These are phyloP conservation scores for Glarea lozoyensis DNA, from an alignment of 495 filamentous ascomycete species.

Conservation along the genomic window DNA sequence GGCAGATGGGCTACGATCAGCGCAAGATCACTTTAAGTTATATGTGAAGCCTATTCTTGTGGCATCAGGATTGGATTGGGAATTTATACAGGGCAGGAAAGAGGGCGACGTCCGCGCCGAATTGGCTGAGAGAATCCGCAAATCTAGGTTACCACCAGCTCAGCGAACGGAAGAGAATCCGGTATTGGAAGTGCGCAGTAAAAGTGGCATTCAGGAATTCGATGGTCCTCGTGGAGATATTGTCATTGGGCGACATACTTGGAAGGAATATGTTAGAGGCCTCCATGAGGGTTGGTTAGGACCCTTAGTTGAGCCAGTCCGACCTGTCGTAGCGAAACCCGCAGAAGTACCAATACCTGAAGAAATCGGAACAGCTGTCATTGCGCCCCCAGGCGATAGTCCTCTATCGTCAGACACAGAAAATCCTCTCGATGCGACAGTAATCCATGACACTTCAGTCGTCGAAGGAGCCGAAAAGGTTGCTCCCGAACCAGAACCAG, in stretches of 20 bases:
- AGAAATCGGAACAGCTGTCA: conserved; percentile 1
- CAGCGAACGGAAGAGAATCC: conserved; percentile 44
- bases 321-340: conserved; percentile 34
- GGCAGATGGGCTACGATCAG: conserved; percentile 67
- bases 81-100: conserved; percentile 81
- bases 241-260: conserved; percentile 83
- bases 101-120: conserved; percentile 82
- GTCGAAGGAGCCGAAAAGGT: conserved; percentile 20
- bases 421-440: no score
- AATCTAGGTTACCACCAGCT: conserved; percentile 41
- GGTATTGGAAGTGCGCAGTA: conserved; percentile 45
- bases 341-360: conserved; percentile 19
- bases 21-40: conserved; percentile 89
- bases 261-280: conserved; percentile 95
- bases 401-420: no score
- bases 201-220: conserved; percentile 56
- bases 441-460: conserved; percentile 5
- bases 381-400: conserved; percentile 12
- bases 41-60: conserved; percentile 92
- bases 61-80: conserved; percentile 85
- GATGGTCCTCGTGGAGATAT: conserved; percentile 72
- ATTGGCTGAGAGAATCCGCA: conserved; percentile 73
- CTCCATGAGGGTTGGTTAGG: conserved; percentile 96
- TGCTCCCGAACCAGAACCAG: conserved; percentile 19
- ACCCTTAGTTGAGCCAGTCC: conserved; percentile 43